phyloP scores from a whole-genome alignment of 805 yeast species.

The Geotrichum ghanense region DNA sequence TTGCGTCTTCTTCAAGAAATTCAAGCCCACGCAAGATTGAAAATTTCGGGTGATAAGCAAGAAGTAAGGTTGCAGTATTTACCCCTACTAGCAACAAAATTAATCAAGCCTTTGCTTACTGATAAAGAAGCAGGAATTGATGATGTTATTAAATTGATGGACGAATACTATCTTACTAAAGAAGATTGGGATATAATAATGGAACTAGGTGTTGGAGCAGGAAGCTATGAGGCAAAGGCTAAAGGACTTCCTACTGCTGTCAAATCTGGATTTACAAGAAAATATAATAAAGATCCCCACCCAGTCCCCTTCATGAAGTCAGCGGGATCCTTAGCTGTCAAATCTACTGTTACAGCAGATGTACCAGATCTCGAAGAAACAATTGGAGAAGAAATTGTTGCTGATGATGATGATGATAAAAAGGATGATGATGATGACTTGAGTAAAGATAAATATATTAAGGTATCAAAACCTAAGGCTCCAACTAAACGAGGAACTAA shows the following conservation, averaged over 20 bases:
- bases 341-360: slow-evolving; percentile 14
- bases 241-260: slow-evolving; percentile 66
- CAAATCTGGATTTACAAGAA: slow-evolving; percentile 78
- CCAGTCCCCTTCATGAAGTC: slow-evolving; percentile 71
- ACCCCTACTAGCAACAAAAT: slow-evolving; percentile 46
- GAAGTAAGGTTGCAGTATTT: slow-evolving; percentile 71
- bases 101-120: slow-evolving; percentile 47
- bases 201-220: slow-evolving; percentile 68
- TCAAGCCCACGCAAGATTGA: slow-evolving; percentile 75
- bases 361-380: slow-evolving; percentile 64
- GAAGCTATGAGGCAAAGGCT: slow-evolving; percentile 31
- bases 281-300: slow-evolving; percentile 64
- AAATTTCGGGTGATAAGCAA: slow-evolving; percentile 62
- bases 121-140: slow-evolving; percentile 53
- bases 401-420: slow-evolving; percentile 15
- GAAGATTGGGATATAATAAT: slow-evolving; percentile 87
- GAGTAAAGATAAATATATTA: slow-evolving; percentile 54
- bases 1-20: slow-evolving; percentile 72
- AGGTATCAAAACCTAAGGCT: slow-evolving; percentile 32
- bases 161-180: slow-evolving; percentile 70
- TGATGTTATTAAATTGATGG: slow-evolving; percentile 62
- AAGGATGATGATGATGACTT: slow-evolving; percentile 35
- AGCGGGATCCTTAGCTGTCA: slow-evolving; percentile 28
- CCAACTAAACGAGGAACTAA: slow-evolving; percentile 14
- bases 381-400: slow-evolving; percentile 40